phyloP scores from a whole-genome alignment of 371 early-diverging fungal genomes.

The Mortierella sp. region DNA sequence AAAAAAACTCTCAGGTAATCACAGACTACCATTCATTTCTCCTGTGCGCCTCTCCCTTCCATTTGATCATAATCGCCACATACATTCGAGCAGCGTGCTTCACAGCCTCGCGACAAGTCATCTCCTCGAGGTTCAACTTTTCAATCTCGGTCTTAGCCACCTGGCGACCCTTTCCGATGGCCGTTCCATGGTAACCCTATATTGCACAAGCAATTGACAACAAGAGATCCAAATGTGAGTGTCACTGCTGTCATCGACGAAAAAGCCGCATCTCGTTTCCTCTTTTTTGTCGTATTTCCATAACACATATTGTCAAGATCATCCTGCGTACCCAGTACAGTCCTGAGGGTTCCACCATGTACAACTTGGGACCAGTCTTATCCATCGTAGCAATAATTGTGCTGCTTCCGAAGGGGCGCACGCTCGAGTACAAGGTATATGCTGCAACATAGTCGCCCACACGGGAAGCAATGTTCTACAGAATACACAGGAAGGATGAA shows the following conservation, averaged over 20 bases:
- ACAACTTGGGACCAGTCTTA: constrained; percentile 86
- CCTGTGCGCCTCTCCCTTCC: too few relatives aligned
- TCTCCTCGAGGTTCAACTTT: constrained; percentile 87
- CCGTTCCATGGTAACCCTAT: constrained; percentile 94
- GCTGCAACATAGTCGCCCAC: constrained; percentile 94
- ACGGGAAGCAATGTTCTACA: constrained; percentile 90
- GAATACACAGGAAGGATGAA: neutral
- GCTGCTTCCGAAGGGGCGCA: constrained; percentile 96
- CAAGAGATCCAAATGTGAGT: too few relatives aligned
- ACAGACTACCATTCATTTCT: too few relatives aligned
- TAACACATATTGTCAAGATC: too few relatives aligned
- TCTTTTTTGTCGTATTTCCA: too few relatives aligned
- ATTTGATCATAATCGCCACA: constrained; percentile 17
- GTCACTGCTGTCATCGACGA: too few relatives aligned
- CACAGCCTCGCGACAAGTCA: constrained; percentile 91
- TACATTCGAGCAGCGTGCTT: constrained; percentile 96
- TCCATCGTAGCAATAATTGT: constrained; percentile 87
- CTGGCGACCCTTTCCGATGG: constrained; percentile 96
- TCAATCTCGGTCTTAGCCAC: constrained; percentile 98
- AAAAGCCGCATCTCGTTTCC: too few relatives aligned
- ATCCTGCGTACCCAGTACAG: constrained; percentile 85
- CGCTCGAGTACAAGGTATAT: constrained; percentile 95
- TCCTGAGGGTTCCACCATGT: constrained; percentile 97
- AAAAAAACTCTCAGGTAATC: too few relatives aligned
- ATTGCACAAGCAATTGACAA: neutral